These are phyloP conservation scores for Paragyromitra xinjiangensis DNA, from an alignment of 495 filamentous ascomycete genomes.

Conservation along the genomic window DNA sequence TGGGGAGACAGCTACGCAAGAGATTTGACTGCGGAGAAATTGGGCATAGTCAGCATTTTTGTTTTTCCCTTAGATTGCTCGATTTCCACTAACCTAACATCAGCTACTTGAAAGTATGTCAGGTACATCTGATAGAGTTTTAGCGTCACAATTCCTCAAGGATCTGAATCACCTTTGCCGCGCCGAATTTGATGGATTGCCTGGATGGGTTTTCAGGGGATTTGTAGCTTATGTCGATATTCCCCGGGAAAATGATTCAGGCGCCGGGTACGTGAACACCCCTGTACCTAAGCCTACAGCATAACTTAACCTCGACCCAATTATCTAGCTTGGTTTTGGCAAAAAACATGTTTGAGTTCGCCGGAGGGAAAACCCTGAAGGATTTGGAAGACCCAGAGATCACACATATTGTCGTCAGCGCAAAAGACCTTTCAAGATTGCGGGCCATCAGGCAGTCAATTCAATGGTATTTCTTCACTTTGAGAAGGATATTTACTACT, in stretches of 20 bases:
- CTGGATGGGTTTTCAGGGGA: slow-evolving; percentile 74
- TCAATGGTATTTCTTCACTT: slow-evolving; percentile 34
- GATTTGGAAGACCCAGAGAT: slow-evolving; percentile 63
- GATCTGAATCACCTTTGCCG: slow-evolving; percentile 66
- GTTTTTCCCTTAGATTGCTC: background rate
- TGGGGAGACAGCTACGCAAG: slow-evolving; percentile 86
- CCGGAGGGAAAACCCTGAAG: slow-evolving; percentile 65
- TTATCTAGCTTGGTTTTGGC: slow-evolving; percentile 42
- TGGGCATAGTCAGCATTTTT: slow-evolving; percentile 60
- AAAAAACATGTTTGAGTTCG: slow-evolving; percentile 69
- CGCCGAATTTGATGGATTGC: slow-evolving; percentile 62
- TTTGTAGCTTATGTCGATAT: slow-evolving; percentile 67
- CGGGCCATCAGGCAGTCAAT: slow-evolving; percentile 27
- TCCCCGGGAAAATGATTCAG: background rate
- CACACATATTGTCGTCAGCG: slow-evolving; percentile 72
- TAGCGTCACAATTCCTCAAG: slow-evolving; percentile 8
- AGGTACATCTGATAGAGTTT: background rate
- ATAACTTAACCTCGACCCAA: background rate
- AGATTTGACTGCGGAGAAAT: slow-evolving; percentile 72
- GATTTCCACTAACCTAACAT: slow-evolving; percentile 62
- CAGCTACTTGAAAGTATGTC: slow-evolving; percentile 64
- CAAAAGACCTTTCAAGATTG: slow-evolving; percentile 24
- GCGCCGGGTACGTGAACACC: slow-evolving; percentile 4
- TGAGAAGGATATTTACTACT: background rate
- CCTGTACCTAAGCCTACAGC: background rate